Evolutionary conservation across 1,284 basidiomycete genomes (phyloP).

Genomic region (Cryptococcus sp.): DNA sequence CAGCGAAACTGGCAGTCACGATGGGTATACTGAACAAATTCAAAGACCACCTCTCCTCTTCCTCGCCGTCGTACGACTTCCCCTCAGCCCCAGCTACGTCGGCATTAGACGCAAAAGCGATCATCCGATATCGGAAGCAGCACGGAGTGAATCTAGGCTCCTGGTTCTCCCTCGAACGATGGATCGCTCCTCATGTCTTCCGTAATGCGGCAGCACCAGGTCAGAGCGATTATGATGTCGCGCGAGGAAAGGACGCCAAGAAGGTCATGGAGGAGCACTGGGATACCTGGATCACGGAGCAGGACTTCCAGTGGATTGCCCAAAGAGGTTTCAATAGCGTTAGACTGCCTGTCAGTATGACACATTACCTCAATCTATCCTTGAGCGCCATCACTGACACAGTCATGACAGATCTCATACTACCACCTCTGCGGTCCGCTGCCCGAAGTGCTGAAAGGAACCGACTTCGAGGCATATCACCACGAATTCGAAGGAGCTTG

Average conservation of each 20-base stretch:
- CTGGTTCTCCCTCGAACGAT: conserved; percentile 71
- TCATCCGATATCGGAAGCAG: conserved; percentile 72
- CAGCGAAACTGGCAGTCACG: neutral
- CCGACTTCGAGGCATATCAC: conserved; percentile 67
- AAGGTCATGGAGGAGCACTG: conserved; percentile 73
- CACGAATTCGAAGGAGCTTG: conserved; percentile 72
- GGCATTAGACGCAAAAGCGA: conserved; percentile 33
- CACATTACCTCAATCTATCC: neutral
- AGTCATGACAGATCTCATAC: conserved; percentile 66
- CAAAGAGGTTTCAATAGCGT: conserved; percentile 78
- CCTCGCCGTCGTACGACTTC: conserved; percentile 10
- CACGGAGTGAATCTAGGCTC: conserved; percentile 79
- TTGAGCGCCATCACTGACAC: no score
- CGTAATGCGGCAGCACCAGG: conserved; percentile 60
- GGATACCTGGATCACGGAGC: conserved; percentile 72
- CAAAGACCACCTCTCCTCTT: conserved; percentile 25
- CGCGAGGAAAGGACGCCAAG: conserved; percentile 63
- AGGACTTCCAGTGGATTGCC: conserved; percentile 73
- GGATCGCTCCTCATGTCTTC: conserved; percentile 67
- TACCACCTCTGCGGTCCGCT: conserved; percentile 70
- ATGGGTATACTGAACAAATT: conserved; percentile 52
- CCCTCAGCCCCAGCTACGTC: conserved; percentile 15
- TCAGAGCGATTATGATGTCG: conserved; percentile 75
- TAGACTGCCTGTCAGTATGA: conserved; percentile 69
- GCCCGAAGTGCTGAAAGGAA: conserved; percentile 66